Evolutionary conservation across 768 basidiomycete species (phyloP), one percentile per base, ranked within the genome.

Genomic region (Macrocybe gigantea): DNA sequence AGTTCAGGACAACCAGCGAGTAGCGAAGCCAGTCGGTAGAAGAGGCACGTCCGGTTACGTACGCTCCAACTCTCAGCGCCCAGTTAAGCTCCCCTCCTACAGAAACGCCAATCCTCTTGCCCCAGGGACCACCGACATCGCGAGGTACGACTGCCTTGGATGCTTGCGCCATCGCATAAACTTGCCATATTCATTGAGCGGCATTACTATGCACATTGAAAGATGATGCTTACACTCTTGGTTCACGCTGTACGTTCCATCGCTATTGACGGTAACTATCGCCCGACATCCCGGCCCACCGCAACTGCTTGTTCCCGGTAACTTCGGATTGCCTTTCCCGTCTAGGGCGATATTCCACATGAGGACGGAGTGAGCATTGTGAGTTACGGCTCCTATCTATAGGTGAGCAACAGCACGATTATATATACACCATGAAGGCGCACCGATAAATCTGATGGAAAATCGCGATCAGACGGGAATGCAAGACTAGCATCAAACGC

Each of bases 331-430:
- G 0, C 87, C 85, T 31, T 63, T 73, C 0, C 75, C 67, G 37
- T 88, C 79, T 6, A 85, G 71, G 1, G 83, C 87, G 36, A 88
- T 63, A 56, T 85, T 86, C 85, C 87, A 90, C 80, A 87, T 84
- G n/a, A 88, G 48, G 4, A 35, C 59, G 85, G 77, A 59, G 43
- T 62, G 66, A 5, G 72, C 54, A 52, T 70, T 69, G 55, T 71
- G 65, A 48, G 66, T 57, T 14, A 74, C 53, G 5, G 68, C 49
- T n/a, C 76, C 72, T 40, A 33, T n/a, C 1, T 15, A 15, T 1
- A 33, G 12, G 6, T 42, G 11, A 22, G 49, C 15, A 14, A 64
- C 13, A 67, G 34, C 34, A 38, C 12, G 6, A 5, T 33, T 46
- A 1, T 12, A 29, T 12, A 30, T 12, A 15, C 33, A 31, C 8